phyloP scores from a whole-genome alignment of 78 protist genomes.

The Ministeria vibrans region DNA sequence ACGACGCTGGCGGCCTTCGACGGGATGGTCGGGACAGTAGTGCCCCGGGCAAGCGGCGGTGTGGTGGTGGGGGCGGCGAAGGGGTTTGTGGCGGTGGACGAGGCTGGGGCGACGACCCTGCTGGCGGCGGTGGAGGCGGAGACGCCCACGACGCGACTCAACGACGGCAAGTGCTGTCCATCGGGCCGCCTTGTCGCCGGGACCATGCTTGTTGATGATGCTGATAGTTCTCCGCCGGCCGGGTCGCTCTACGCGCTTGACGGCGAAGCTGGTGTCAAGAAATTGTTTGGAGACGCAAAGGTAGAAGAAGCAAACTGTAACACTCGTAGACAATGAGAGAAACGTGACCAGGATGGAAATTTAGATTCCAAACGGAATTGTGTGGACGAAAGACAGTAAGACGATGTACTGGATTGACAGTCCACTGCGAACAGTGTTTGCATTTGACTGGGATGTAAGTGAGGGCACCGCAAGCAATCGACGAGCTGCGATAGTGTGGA shows the following conservation, averaged over 20 bases:
- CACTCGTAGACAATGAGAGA: not conserved
- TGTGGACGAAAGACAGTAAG: conserved; percentile 25
- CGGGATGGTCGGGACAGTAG: not conserved
- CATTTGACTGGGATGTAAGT: conserved; percentile 14
- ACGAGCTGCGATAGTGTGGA: too few relatives aligned
- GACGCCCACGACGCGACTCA: conserved; percentile 7
- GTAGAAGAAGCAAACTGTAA: not conserved
- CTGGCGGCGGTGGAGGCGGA: not conserved
- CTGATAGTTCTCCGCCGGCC: not conserved
- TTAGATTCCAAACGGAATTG: conserved; percentile 30
- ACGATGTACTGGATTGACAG: conserved; percentile 47
- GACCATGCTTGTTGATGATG: conserved; percentile 24
- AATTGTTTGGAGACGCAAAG: not conserved
- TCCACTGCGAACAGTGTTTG: conserved; percentile 20
- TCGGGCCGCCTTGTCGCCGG: conserved; percentile 42
- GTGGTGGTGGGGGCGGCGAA: not conserved
- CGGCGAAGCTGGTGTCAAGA: not conserved
- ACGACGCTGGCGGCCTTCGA: not conserved
- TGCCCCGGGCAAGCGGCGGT: not conserved
- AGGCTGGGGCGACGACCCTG: not conserved
- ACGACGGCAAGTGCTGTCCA: conserved; percentile 53
- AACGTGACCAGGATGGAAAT: not conserved
- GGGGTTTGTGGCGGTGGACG: not conserved
- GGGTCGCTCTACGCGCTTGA: conserved; percentile 27
- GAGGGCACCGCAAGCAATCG: too few relatives aligned